Evolutionary conservation across 2,329 filamentous ascomycete species (phyloP), one percentile per base, ranked within the genome.

Genomic region (Cladophialophora bantiana): DNA sequence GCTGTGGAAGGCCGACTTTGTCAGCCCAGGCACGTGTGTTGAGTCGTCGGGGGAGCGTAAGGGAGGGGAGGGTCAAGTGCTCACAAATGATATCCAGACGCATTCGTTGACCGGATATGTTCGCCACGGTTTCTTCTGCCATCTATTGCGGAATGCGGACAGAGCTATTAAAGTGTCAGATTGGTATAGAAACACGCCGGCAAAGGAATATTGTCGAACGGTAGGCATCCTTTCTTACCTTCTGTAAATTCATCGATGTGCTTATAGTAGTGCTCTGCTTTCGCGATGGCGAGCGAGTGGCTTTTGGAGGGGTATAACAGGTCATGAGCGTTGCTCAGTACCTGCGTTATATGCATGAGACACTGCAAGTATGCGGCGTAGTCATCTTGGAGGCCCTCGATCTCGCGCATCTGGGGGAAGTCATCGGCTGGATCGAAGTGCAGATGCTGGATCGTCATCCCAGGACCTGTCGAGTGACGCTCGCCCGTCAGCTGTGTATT

Each of bases 71-170:
- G 26, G 6, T 1, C 18, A 52, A 52, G 36, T 32, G 32, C 62
- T 65, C 57, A 65, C 62, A 57, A 66, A 66, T 31, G 64, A 66
- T 61, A 66, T 66, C 64, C 64, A 66, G 18, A 66, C 64, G 36
- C 64, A 66, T 58, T 66, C 64, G 62, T 66, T 66, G 50, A 66
- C 57, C 42, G 64, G 64, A 31, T 62, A 57, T 7, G 58, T 66
- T 48, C 52, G 58, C 64, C 64, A 66, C 18, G 64, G 58, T 15
- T 52, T 61, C 64, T 62, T 66, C 48, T 66, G 64, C 64, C 64
- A 66, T 35, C 64, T 32, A n/a, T 61, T 62, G 34, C 64, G 64
- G 52, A 66, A 54, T 18, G 64, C 64, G 4, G 57, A 66, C 35
- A 66, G 52, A n/a, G 64, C 58, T 65, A 31, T 12, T 35, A 10